These are phyloP conservation scores for Fusarium sp. DNA, from an alignment of 2,329 filamentous ascomycete species.

Conservation along the genomic window DNA sequence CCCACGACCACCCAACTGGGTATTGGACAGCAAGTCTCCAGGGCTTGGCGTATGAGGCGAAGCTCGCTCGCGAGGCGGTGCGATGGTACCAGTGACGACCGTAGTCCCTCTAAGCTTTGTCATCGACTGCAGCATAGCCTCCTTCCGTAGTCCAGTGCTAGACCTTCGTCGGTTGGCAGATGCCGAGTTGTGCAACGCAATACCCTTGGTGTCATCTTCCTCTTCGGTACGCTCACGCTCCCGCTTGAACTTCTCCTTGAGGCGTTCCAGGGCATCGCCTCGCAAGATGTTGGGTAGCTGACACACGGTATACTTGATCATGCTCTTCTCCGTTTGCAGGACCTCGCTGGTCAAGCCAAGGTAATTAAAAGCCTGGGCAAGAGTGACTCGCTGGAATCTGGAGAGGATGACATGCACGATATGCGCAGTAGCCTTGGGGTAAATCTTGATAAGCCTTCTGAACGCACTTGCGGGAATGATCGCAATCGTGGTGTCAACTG, in stretches of 20 bases:
- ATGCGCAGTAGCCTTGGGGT: constrained; percentile 95
- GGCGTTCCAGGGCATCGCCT: constrained; percentile 80
- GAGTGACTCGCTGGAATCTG: constrained; percentile 90
- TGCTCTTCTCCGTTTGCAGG: constrained; percentile 88
- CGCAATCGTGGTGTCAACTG: constrained; percentile 96
- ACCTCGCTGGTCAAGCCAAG: constrained; percentile 93
- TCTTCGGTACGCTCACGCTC: constrained; percentile 85
- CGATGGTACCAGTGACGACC: constrained; percentile 55
- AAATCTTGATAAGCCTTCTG: constrained; percentile 88
- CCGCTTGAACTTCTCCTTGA: constrained; percentile 92
- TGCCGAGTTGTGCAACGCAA: constrained; percentile 88
- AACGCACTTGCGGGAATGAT: constrained; percentile 98
- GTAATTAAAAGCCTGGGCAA: constrained; percentile 94
- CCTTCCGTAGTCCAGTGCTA: constrained; percentile 80
- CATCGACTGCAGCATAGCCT: constrained; percentile 78
- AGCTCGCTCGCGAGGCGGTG: constrained; percentile 54
- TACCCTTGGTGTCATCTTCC: constrained; percentile 86
- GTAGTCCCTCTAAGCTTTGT: constrained; percentile 60
- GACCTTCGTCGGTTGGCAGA: constrained; percentile 75
- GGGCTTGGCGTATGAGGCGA: constrained; percentile 68
- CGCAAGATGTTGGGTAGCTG: constrained; percentile 92
- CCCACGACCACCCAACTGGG: constrained; percentile 72
- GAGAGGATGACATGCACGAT: constrained; percentile 98
- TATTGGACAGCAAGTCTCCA: constrained; percentile 83
- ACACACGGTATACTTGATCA: constrained; percentile 92